Evolutionary conservation across 176 grass and related monocot species (phyloP), one percentile per base, ranked within the genome.

Genomic region (Guadua angustifolia): DNA sequence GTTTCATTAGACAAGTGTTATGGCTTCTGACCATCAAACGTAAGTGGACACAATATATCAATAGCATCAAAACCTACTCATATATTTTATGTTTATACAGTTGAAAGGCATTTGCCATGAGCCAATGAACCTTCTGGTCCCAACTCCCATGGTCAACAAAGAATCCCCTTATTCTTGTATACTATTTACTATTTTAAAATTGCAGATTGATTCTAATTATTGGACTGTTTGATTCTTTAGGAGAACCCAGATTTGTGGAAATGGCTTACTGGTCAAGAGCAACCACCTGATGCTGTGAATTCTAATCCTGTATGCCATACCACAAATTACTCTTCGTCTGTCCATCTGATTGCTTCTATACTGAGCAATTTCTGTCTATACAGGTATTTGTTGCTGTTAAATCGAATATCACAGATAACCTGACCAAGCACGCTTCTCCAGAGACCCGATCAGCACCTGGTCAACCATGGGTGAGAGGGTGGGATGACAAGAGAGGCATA

Each of bases 231-330:
- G 19, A 60, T 71, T 87, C 55, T 88, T 79, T 91, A 99, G 93
- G 96, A 99, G 81, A 95, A 99, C 73, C 93, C 93, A 79, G 91
- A 99, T 83, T 81, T 99, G 64, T 94, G 96, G 96, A 99, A 95
- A 52, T 99, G 96, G 96, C 85, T 99, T 43, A 95, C 88, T 58
- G 84, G 84, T 65, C 96, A 99, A 86, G 96, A 94, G 83, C 86
- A 95, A 82, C 78, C 93, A 71, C 96, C 93, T 26, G 86, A 95
- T 44, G 39, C 61, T 62, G 66, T 99, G 21, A 92, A 84, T 26
- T 49, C 59, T 58, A 95, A 99, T 78, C 89, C 60, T 19, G 93
- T 99, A 99, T 75, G 83, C 5, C 62, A 84, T 83, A 78, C 13
- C 22, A 29, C 35, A 50, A 6, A 61, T 59, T 22, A 53, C 38